phyloP scores from a whole-genome alignment of 2,329 filamentous ascomycete genomes.

The Xylariaceae sp. region DNA sequence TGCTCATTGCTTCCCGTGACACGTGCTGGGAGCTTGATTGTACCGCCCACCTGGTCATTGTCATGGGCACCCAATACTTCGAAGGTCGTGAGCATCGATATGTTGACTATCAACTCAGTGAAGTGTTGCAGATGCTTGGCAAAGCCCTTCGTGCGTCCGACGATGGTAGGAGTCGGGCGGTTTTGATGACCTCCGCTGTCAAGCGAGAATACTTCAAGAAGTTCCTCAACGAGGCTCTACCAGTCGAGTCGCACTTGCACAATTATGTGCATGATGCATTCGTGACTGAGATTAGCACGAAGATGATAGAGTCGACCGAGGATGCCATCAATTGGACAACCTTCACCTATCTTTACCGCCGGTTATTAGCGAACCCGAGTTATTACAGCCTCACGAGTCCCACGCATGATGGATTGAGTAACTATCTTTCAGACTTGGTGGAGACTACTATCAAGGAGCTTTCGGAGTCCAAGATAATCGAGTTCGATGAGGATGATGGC shows the following conservation, averaged over 20 bases:
- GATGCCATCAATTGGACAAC: constrained; percentile 98
- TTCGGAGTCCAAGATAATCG: constrained; percentile 88
- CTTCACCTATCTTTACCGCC: constrained; percentile 96
- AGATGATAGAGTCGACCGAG: constrained; percentile 90
- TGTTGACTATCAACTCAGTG: constrained; percentile 89
- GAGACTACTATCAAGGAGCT: constrained; percentile 89
- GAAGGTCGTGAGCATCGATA: constrained; percentile 96
- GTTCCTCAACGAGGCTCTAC: constrained; percentile 91
- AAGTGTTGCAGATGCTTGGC: constrained; percentile 96
- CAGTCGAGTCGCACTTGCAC: constrained; percentile 90
- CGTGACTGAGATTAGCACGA: constrained; percentile 93
- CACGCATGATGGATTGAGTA: constrained; percentile 87
- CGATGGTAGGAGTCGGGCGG: constrained; percentile 78
- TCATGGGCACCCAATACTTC: constrained; percentile 98
- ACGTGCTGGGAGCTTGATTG: constrained; percentile 93
- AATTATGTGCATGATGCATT: constrained; percentile 92
- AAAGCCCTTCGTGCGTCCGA: constrained; percentile 75
- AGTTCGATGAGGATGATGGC: constrained; percentile 91
- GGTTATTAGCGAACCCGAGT: constrained; percentile 89
- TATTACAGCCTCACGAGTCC: constrained; percentile 89
- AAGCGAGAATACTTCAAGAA: constrained; percentile 99
- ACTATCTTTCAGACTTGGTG: constrained; percentile 88
- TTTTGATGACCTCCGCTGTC: constrained; percentile 92
- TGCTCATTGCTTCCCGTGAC: constrained; percentile 70
- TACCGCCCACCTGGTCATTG: constrained; percentile 82